Evolutionary conservation across 129 eudicot genomes (phyloP).

Genomic region (Mikania micrantha): DNA sequence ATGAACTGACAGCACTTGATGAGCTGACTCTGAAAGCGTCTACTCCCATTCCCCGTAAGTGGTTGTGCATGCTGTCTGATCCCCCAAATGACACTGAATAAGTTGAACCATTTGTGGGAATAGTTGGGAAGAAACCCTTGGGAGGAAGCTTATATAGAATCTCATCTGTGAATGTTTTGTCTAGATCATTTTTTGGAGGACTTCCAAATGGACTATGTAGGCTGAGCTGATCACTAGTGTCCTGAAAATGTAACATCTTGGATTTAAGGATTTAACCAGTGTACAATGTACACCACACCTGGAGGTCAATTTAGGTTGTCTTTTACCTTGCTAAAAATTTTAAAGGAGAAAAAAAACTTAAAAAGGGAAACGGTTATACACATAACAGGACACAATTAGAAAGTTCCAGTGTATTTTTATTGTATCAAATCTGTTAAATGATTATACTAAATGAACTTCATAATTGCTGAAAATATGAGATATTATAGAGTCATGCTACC

Average conservation of each 20-base stretch:
- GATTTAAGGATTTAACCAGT: slow-evolving; percentile 14
- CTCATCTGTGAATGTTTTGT: slow-evolving; percentile 70
- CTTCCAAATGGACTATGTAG: slow-evolving; percentile 67
- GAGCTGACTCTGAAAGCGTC: slow-evolving; percentile 72
- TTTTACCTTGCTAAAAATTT: neutral
- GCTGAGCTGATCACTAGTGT: slow-evolving; percentile 63
- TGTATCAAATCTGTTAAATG: neutral
- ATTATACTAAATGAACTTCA: neutral
- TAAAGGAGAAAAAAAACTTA: neutral
- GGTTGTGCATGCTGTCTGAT: slow-evolving; percentile 47
- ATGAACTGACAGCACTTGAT: slow-evolving; percentile 92
- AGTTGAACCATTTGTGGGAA: slow-evolving; percentile 25
- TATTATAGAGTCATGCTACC: neutral
- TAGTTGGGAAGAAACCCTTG: slow-evolving; percentile 41
- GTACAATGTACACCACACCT: neutral
- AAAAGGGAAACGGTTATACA: too few species aligned
- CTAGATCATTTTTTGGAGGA: slow-evolving; percentile 46
- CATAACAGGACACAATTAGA: neutral
- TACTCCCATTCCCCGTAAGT: slow-evolving; percentile 40
- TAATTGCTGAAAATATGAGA: neutral
- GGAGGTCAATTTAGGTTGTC: neutral
- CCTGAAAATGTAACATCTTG: slow-evolving; percentile 56
- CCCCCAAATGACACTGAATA: slow-evolving; percentile 38
- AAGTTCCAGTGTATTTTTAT: neutral
- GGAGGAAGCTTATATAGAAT: slow-evolving; percentile 49